Evolutionary conservation across 2,329 filamentous ascomycete species (phyloP).

Genomic region (Fonsecaea multimorphosa): DNA sequence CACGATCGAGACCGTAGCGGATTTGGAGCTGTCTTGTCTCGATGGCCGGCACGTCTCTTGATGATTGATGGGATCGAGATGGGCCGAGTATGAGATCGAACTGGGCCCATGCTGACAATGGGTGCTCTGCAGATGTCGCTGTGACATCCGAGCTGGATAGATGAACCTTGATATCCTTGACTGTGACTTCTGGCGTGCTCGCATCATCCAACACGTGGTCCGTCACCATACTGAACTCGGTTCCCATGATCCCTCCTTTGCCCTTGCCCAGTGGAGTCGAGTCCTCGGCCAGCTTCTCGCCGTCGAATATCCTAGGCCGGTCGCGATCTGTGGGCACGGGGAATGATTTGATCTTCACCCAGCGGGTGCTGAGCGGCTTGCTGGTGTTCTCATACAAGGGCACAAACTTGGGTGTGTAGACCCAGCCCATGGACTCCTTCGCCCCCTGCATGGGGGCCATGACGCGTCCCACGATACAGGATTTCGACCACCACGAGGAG

Average conservation of each 20-base stretch:
- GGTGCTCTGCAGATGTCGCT: slow-evolving; percentile 25
- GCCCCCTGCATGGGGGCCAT: slow-evolving; percentile 54
- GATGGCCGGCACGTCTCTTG: slow-evolving; percentile 19
- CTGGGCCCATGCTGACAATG: slow-evolving; percentile 36
- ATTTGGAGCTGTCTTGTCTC: slow-evolving; percentile 30
- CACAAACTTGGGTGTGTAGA: slow-evolving; percentile 49
- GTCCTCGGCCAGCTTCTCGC: slow-evolving; percentile 47
- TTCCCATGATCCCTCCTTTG: slow-evolving; percentile 46
- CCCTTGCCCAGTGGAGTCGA: slow-evolving; percentile 49
- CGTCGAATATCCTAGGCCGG: slow-evolving; percentile 53
- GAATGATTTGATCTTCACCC: slow-evolving; percentile 56
- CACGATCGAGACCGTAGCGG: slow-evolving; percentile 54
- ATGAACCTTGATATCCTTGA: slow-evolving; percentile 40
- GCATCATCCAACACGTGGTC: slow-evolving; percentile 40
- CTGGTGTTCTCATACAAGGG: slow-evolving; percentile 46
- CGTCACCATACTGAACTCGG: slow-evolving; percentile 48
- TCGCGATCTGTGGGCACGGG: slow-evolving; percentile 41
- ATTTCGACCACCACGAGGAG: slow-evolving; percentile 64
- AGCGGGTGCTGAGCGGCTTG: slow-evolving; percentile 50
- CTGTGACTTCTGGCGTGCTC: slow-evolving; percentile 29
- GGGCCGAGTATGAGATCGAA: slow-evolving; percentile 32
- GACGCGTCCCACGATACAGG: slow-evolving; percentile 61
- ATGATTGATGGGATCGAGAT: slow-evolving; percentile 39
- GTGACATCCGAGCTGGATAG: slow-evolving; percentile 35
- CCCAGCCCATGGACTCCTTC: slow-evolving; percentile 63